These are phyloP conservation scores for Lepidium didymum DNA, from an alignment of 345 rosid species.

Conservation along the genomic window DNA sequence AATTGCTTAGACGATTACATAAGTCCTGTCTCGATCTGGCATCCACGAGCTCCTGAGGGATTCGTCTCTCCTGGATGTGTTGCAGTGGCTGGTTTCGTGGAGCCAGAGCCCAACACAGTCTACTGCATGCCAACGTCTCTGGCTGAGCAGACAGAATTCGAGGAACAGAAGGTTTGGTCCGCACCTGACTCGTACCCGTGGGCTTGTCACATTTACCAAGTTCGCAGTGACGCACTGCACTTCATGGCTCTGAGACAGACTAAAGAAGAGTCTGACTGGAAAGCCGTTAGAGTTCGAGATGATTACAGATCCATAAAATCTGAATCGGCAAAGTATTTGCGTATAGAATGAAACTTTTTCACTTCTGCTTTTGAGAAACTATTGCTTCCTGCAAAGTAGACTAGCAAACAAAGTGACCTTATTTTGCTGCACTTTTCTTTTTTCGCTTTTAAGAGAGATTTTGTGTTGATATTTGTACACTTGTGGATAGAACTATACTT, in stretches of 20 bases:
- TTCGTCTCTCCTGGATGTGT: conserved; percentile 66
- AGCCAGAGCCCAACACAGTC: conserved; percentile 55
- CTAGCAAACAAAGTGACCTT: background rate
- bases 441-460: background rate
- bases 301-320: conserved; percentile 32
- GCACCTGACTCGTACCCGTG: conserved; percentile 82
- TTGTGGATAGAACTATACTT: conserved; percentile 11
- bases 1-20: conserved; percentile 75
- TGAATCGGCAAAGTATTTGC: conserved; percentile 12
- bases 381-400: background rate
- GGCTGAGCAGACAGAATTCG: conserved; percentile 68
- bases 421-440: background rate
- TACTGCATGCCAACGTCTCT: conserved; percentile 61
- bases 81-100: conserved; percentile 55
- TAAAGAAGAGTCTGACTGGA: conserved; percentile 72
- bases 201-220: conserved; percentile 89
- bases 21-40: conserved; percentile 76
- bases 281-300: conserved; percentile 57
- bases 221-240: conserved; percentile 82
- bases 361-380: background rate
- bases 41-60: conserved; percentile 87
- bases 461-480: background rate
- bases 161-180: conserved; percentile 85
- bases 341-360: conserved; percentile 10
- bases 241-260: conserved; percentile 68